A percentile compares a stretch with the other conserved stretches of the same genome.
These are phyloP conservation scores for Penicillium verhagenii DNA, from an alignment of 495 filamentous ascomycete genomes.

Conservation along the genomic window DNA sequence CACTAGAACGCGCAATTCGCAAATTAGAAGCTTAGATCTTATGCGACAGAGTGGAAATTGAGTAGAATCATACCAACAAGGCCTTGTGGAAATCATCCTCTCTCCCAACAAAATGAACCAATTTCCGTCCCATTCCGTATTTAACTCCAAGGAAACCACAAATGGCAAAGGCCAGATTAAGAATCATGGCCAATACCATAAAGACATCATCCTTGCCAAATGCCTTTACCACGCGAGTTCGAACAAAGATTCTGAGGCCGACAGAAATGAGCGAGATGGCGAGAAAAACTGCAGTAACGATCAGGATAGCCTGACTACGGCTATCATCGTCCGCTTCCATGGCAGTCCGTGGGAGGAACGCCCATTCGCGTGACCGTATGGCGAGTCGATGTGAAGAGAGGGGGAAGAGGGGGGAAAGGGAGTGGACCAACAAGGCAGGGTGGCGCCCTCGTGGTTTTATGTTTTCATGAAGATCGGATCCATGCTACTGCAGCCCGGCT, in stretches of 20 bases:
- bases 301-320: constrained; percentile 26
- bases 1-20: constrained; percentile 12
- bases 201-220: constrained; percentile 36
- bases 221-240: constrained; percentile 24
- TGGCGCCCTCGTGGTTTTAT: constrained; percentile 17
- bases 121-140: constrained; percentile 30
- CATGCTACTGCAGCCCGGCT: constrained; percentile 6
- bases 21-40: neutral
- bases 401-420: constrained; percentile 1
- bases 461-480: constrained; percentile 13
- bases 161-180: constrained; percentile 29
- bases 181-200: constrained; percentile 33
- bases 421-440: neutral
- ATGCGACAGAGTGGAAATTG: too few relatives aligned
- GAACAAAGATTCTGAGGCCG: constrained; percentile 30
- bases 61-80: constrained; percentile 25
- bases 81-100: constrained; percentile 23
- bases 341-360: constrained; percentile 1
- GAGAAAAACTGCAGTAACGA: constrained; percentile 33
- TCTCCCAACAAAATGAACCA: constrained; percentile 19
- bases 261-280: constrained; percentile 27
- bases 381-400: neutral
- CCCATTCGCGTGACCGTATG: constrained; percentile 10
- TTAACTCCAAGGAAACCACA: constrained; percentile 30
- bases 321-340: constrained; percentile 20